Evolutionary conservation across 345 rosid species (phyloP), one percentile per base, ranked within the genome.

Genomic region (Eucalyptus regnans): DNA sequence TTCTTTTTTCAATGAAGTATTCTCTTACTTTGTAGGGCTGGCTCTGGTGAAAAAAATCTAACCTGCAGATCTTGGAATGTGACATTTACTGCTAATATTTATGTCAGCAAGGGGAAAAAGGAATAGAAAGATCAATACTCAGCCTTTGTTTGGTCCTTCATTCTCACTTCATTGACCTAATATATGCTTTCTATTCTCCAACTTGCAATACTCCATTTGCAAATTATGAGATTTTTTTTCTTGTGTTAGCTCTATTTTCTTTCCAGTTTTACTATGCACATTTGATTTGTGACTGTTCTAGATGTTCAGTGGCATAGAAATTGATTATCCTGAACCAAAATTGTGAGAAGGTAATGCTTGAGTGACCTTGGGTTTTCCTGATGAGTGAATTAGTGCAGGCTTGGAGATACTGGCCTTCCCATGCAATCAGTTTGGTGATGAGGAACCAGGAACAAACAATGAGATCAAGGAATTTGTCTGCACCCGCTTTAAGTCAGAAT

Each of bases 381-480:
- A 49, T 51, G 14, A 54, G 86, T 84, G 48, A 8, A 58, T 37
- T 64, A 33, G 62, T 89, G 41, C 93, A 96, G 98, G 99, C 84
- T 89, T 97, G 18, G 97, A 96, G 93, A 95, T 97, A 90, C 87
- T 95, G 89, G 98, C 97, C 86, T 97, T 96, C 90, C 99, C 99
- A 16, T 96, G 99, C 93, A 97, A 97, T 92, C 99, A 96, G 90
- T 97, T 97, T 90, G 96, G 94, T 2, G 95, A 95, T 27, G 96
- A 97, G 95, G 99, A 97, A 91, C 97, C 97, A 3, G 99, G 98
- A 91, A 94, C 89, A 86, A 95, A 90, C 90, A 92, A 92, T 52
- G 92, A 97, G 92, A 96, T 96, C 64, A 81, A 91, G 12, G 94
- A 95, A 56, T 93, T 93, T 90, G 99, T 95, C 5, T 97, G 99